Percentiles rank a stretch among this genome's conserved stretches.
phyloP scores from a whole-genome alignment of 1,284 basidiomycete genomes.

The Cryptococcus sp. region DNA sequence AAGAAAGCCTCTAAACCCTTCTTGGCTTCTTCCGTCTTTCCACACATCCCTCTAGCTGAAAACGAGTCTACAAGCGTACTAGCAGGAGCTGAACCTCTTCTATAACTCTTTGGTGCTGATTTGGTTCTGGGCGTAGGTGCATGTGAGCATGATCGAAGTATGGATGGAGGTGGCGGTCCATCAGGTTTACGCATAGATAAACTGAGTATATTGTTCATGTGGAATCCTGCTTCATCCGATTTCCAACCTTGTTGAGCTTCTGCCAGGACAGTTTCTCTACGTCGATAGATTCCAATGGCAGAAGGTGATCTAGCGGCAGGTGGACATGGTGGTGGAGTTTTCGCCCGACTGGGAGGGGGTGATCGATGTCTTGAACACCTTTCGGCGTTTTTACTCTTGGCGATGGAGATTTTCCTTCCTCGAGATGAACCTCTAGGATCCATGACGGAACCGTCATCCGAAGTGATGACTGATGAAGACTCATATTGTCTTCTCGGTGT shows the following conservation, averaged over 20 bases:
- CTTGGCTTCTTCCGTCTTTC: neutral
- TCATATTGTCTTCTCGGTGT: neutral
- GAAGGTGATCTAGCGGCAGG: constrained; percentile 4
- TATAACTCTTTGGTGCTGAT: neutral
- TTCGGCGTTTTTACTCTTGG: neutral
- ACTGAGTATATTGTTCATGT: neutral
- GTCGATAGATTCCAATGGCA: constrained; percentile 1
- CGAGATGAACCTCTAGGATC: neutral
- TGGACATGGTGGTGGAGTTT: neutral
- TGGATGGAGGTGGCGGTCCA: neutral
- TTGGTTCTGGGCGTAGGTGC: neutral
- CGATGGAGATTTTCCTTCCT: constrained; percentile 3
- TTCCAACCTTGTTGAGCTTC: neutral
- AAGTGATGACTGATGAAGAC: neutral
- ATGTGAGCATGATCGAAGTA: neutral
- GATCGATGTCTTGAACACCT: constrained; percentile 5
- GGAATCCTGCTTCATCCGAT: neutral
- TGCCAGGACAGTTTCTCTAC: neutral
- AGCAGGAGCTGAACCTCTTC: constrained; percentile 1
- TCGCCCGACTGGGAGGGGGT: neutral
- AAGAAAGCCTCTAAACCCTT: neutral
- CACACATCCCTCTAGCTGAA: too few species aligned
- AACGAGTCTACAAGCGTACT: neutral
- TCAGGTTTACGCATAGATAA: neutral
- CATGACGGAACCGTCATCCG: neutral